Percentiles rank a stretch among this genome's conserved stretches.
These are phyloP conservation scores for Colletotrichum neosansevieriae DNA, from an alignment of 2,329 filamentous ascomycete genomes.

Conservation along the genomic window DNA sequence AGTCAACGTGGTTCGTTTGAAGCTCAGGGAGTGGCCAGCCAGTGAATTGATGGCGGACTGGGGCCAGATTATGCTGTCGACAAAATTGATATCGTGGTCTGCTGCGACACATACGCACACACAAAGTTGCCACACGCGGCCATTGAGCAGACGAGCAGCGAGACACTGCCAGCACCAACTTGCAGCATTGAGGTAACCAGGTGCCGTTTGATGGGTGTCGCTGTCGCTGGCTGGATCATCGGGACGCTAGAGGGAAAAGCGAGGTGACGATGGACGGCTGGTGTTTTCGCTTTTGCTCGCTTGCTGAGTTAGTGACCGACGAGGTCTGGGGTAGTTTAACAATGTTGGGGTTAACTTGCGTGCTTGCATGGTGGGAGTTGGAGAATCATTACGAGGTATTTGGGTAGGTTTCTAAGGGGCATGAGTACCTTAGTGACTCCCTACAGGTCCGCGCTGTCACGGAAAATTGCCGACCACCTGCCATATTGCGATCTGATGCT, in stretches of 20 bases:
- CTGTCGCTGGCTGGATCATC: constrained; percentile 14
- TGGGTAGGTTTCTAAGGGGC: no score
- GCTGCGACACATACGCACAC: background rate
- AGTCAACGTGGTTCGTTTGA: constrained; percentile 2
- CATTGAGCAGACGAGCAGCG: constrained; percentile 23
- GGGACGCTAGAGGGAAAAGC: constrained; percentile 20
- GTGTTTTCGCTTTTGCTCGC: constrained; percentile 31
- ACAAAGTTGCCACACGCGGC: constrained; percentile 7
- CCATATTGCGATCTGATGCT: constrained; percentile 26
- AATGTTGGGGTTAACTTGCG: no score
- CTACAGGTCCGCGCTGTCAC: constrained; percentile 7
- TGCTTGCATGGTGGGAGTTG: no score
- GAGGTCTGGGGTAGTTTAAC: background rate
- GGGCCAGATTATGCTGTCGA: background rate
- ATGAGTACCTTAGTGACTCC: no score
- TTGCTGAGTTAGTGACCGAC: background rate
- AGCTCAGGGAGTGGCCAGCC: background rate
- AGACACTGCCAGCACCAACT: constrained; percentile 17
- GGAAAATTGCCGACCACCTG: constrained; percentile 24
- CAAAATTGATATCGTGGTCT: background rate
- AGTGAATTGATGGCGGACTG: background rate
- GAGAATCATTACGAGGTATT: constrained; percentile 1
- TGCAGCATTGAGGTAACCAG: background rate
- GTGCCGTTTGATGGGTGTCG: constrained; percentile 25
- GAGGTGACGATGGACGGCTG: constrained; percentile 26